phyloP scores from a whole-genome alignment of 2,329 filamentous ascomycete species.

The Colletotrichum aenigma region DNA sequence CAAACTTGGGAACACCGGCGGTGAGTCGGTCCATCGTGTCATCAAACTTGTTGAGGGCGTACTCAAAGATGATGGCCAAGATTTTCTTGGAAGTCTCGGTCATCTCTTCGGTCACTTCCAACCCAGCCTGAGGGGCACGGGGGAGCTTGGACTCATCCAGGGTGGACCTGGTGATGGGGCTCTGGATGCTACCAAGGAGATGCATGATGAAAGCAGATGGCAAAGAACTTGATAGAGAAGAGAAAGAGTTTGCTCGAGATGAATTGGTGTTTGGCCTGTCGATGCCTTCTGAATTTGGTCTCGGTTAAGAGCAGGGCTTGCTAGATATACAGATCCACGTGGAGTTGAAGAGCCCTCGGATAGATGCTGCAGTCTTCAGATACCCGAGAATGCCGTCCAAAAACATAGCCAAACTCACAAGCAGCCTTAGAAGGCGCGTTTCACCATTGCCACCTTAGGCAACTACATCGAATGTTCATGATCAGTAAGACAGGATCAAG shows the following conservation, averaged over 20 bases:
- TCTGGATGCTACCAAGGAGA: neutral
- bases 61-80: neutral
- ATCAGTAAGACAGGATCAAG: neutral
- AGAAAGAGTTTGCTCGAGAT: fast-evolving
- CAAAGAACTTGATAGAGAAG: neutral
- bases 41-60: neutral
- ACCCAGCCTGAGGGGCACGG: neutral
- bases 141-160: neutral
- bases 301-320: neutral
- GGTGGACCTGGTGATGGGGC: neutral
- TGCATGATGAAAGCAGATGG: neutral
- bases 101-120: neutral
- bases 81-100: neutral
- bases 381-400: neutral
- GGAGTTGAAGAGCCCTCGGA: neutral
- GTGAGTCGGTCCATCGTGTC: neutral
- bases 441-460: neutral
- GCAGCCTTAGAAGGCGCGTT: neutral
- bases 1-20: neutral
- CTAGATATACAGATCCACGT: neutral
- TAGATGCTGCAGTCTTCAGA: neutral
- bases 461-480: neutral
- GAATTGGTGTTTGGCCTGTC: fast-evolving
- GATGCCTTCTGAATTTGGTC: fast-evolving
- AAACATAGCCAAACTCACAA: neutral